Evolutionary conservation across 163 green algal genomes (phyloP), one percentile per base, ranked within the genome.

Genomic region (Scenedesmus sp.): DNA sequence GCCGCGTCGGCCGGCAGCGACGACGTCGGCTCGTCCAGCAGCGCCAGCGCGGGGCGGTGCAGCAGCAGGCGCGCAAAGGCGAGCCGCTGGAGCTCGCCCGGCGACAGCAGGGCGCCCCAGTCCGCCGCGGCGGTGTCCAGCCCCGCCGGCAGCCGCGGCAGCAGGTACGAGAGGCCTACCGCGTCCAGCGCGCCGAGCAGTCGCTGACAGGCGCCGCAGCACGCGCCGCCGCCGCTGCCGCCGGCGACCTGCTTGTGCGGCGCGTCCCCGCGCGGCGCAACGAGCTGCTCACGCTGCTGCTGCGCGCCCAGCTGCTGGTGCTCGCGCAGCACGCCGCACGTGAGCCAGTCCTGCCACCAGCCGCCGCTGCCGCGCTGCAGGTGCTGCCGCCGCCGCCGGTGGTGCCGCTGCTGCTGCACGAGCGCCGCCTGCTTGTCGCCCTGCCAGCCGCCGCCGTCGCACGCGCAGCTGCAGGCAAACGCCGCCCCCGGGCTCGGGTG

Each of bases 1-100:
- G 42, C 64, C 14, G 3, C 54, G 3, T 56, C 80, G 22, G 81
- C 85, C 75, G 96, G 92, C 50, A 97, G 78, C 0, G 94, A 92
- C 13, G 83, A 92, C 0, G 91, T 97, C 0, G 83, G 83, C 84
- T 98, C 95, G 86, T 98, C 95, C 75, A 98, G 87, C 9, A 98
- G 78, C 4, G 86, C 88, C 28, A 90, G 60, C 34, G 29, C 39
- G 18, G 86, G 85, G 24, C 42, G 42, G 62, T 91, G 88, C 58
- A 92, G 78, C 70, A 99, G 85, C 63, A 98, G 75, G 22, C 95
- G 85, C 53, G 93, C 86, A 44, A 97, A 91, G 1, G 92, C 92
- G 18, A 99, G 50, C 1, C 94, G 86, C 87, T 98, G 95, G 84
- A 98, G 91, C 87, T 99, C 95, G 14, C 95, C 94, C 18, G 96